These are phyloP conservation scores for Taxawa tesnikishii DNA, from an alignment of 2,329 filamentous ascomycete genomes.

Conservation along the genomic window DNA sequence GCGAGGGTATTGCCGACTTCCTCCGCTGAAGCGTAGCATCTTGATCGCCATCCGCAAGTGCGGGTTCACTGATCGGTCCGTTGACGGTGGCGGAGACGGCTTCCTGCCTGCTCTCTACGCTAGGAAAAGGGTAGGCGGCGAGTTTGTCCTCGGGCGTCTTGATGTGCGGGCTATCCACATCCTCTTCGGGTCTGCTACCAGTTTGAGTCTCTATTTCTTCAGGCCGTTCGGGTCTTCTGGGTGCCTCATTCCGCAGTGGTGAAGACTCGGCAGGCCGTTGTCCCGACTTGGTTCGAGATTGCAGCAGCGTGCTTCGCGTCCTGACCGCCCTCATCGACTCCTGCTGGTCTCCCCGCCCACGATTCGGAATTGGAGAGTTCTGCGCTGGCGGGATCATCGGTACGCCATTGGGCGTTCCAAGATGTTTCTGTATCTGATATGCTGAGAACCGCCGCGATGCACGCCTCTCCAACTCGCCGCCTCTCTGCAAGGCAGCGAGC, in stretches of 20 bases:
- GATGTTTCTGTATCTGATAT: constrained; percentile 91
- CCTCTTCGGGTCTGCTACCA: constrained; percentile 12
- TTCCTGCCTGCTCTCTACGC: constrained; percentile 7
- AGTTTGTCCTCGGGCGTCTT: constrained; percentile 59
- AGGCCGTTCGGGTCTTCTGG: too few relatives aligned
- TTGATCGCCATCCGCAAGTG: constrained; percentile 2
- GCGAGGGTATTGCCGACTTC: constrained; percentile 5
- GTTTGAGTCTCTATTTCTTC: too few relatives aligned
- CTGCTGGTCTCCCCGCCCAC: constrained; percentile 67
- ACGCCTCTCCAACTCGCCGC: constrained; percentile 81
- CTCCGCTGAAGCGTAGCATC: constrained; percentile 1
- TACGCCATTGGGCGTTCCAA: constrained; percentile 73
- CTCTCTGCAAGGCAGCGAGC: constrained; percentile 77
- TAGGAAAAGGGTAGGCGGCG: constrained; percentile 19
- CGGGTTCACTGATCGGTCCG: constrained; percentile 20
- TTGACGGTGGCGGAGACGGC: constrained; percentile 19
- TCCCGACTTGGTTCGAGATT: constrained; percentile 39
- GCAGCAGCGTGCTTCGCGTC: constrained; percentile 42
- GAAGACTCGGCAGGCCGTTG: constrained; percentile 46
- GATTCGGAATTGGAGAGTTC: constrained; percentile 71
- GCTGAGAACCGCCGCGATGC: constrained; percentile 89
- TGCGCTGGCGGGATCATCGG: constrained; percentile 72
- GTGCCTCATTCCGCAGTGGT: constrained; percentile 40
- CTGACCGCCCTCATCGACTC: constrained; percentile 71
- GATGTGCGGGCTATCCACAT: constrained; percentile 31